Percentiles rank a stretch among this genome's conserved stretches.
Evolutionary conservation across 2,329 filamentous ascomycete genomes (phyloP).

Genomic region (Diaporthe citri): DNA sequence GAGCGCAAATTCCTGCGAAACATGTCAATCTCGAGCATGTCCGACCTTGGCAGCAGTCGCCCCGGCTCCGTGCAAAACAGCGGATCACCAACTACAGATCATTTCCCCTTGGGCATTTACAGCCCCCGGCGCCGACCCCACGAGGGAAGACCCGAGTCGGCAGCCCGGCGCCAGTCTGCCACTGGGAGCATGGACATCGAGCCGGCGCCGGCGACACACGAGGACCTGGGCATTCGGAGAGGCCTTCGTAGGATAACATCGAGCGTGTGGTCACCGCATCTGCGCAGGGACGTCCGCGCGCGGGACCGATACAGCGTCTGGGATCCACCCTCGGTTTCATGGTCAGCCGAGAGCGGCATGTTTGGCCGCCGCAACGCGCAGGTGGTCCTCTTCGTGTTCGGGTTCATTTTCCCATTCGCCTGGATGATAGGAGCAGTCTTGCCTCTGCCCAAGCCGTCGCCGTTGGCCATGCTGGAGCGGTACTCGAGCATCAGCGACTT

Average conservation of each 20-base stretch:
- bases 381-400: slow-evolving; percentile 79
- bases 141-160: slow-evolving; percentile 48
- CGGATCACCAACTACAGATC: slow-evolving; percentile 64
- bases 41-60: slow-evolving; percentile 62
- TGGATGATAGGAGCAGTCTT: slow-evolving; percentile 86
- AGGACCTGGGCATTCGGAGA: slow-evolving; percentile 47
- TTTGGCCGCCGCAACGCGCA: slow-evolving; percentile 80
- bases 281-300: slow-evolving; percentile 73
- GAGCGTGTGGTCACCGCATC: slow-evolving; percentile 80
- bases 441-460: slow-evolving; percentile 73
- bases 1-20: slow-evolving; percentile 66
- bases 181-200: slow-evolving; percentile 60
- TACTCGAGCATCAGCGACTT: slow-evolving; percentile 56
- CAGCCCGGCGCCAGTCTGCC: slow-evolving; percentile 46
- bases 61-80: slow-evolving; percentile 55
- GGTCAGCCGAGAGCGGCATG: slow-evolving; percentile 69
- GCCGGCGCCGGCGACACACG: slow-evolving; percentile 49
- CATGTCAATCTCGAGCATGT: slow-evolving; percentile 60
- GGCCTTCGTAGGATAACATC: slow-evolving; percentile 64
- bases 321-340: slow-evolving; percentile 79
- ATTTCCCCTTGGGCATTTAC: slow-evolving; percentile 59
- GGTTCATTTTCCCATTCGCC: slow-evolving; percentile 83
- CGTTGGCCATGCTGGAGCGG: slow-evolving; percentile 63
- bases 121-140: slow-evolving; percentile 60
- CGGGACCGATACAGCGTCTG: slow-evolving; percentile 71